A percentile compares a stretch with the other conserved stretches of the same genome.
Evolutionary conservation across 495 filamentous ascomycete species (phyloP).

Genomic region (Cercophora scortea): DNA sequence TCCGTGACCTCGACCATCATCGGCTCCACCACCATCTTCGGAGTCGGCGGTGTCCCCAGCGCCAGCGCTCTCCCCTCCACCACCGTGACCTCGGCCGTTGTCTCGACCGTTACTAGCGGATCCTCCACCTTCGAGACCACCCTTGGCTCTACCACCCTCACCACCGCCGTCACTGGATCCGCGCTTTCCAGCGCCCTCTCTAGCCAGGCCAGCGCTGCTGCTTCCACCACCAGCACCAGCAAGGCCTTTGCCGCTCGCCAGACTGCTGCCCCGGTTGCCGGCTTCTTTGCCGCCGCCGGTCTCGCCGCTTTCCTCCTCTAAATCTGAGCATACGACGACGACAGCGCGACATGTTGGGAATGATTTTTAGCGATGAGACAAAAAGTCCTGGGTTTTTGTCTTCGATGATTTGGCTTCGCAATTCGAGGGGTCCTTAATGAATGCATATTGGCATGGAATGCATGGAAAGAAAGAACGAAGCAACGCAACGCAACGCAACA

Average conservation of each 20-base stretch:
- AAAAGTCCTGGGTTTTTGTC: neutral
- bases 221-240: constrained; percentile 8
- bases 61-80: constrained; percentile 6
- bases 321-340: neutral
- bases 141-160: constrained; percentile 8
- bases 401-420: constrained; percentile 11
- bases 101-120: constrained; percentile 6
- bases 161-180: constrained; percentile 6
- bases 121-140: constrained; percentile 11
- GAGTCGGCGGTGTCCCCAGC: constrained; percentile 9
- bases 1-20: constrained; percentile 12
- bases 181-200: constrained; percentile 5
- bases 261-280: constrained; percentile 23
- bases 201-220: constrained; percentile 2
- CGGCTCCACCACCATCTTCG: constrained; percentile 13
- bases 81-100: constrained; percentile 5
- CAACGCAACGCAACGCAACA: no score
- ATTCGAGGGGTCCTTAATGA: constrained; percentile 8
- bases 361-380: no score
- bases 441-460: constrained; percentile 3
- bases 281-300: constrained; percentile 29
- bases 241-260: constrained; percentile 12
- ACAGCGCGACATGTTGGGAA: no score
- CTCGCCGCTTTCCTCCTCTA: constrained; percentile 25
- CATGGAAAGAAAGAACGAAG: constrained; percentile 2